Base-by-base conservation (phyloP, 164 flowering plant genomes). In the Kalanchoe fedtschenkoi region DNA sequence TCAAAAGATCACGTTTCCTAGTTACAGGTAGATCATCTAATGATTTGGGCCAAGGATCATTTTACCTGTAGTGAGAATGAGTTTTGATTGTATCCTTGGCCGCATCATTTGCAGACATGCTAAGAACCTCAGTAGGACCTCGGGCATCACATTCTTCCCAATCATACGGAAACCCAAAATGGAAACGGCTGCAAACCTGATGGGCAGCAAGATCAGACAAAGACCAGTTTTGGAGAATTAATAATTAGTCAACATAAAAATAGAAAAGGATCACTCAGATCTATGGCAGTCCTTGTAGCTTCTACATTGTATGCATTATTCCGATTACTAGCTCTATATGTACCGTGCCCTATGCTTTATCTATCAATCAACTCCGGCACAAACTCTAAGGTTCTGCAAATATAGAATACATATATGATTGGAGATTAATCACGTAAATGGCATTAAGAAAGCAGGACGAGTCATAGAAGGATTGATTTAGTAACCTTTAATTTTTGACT, bases 151-250 rank as follows among this genome's bases (percentile, higher is more conserved):
- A 71, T 26, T 65, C 69, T 47, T 68, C 67, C 77, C 77, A 74
- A 37, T 71, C 4, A 19, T 51, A 74, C 29, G 77, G 74, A 68
- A 74, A 74, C 15, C 77, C 77, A 29, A 68, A 43, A 15, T 60
- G 63, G 60, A 74, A 74, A 37, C 26, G 62, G 51, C 54, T 63
- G 70, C 66, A 74, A 35, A 70, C 66, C 77, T 74, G 54, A 38
- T 34, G 61, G 22, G 29, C 44, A 32, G 9, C 24, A 1, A 29
- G 29, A 42, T 32, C 21, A 29, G 53, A 29, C 30, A 0, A 35
- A 16, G 32, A 28, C 39, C 6, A 42, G 13, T 24, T 35, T 17
- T 42, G 5, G 43, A 34, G 10, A 29, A 24, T 17, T 1, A 14
- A 4, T 14, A 21, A 1, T 32, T 34, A 3, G n/a, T 57, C 17